Evolutionary conservation across 2,329 filamentous ascomycete genomes (phyloP).

Genomic region (Sporothrix luriei): DNA sequence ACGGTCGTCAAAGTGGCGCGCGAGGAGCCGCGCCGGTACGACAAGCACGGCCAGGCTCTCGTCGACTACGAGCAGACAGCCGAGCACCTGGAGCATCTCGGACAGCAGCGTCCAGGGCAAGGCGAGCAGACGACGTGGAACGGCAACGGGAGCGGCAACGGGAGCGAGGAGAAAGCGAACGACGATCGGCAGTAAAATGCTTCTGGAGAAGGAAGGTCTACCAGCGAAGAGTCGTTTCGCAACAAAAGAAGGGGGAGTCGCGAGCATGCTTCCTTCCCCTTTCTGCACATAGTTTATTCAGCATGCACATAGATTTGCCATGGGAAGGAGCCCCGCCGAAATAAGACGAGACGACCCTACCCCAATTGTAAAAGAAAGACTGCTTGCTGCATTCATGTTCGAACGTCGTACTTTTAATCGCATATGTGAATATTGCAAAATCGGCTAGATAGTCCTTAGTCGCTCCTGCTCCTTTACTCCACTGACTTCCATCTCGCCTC

Average conservation of each 20-base stretch:
- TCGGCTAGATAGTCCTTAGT: no score
- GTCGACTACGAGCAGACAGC: slow-evolving; percentile 46
- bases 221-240: background rate
- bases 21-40: slow-evolving; percentile 59
- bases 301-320: background rate
- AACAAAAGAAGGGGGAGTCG: background rate
- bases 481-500: slow-evolving; percentile 30
- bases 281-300: background rate
- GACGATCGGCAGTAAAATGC: background rate
- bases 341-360: background rate
- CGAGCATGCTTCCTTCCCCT: background rate
- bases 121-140: slow-evolving; percentile 12
- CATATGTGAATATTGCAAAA: background rate
- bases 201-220: background rate
- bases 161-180: slow-evolving; percentile 19
- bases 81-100: slow-evolving; percentile 25
- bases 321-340: background rate
- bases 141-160: slow-evolving; percentile 1
- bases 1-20: slow-evolving; percentile 48
- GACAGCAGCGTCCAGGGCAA: background rate
- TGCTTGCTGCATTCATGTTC: background rate
- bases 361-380: background rate
- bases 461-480: background rate
- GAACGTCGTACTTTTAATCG: no score
- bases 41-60: slow-evolving; percentile 61